Percentiles rank a stretch among this genome's conserved stretches.
phyloP scores from a whole-genome alignment of 805 yeast species.

The Candida germanica region DNA sequence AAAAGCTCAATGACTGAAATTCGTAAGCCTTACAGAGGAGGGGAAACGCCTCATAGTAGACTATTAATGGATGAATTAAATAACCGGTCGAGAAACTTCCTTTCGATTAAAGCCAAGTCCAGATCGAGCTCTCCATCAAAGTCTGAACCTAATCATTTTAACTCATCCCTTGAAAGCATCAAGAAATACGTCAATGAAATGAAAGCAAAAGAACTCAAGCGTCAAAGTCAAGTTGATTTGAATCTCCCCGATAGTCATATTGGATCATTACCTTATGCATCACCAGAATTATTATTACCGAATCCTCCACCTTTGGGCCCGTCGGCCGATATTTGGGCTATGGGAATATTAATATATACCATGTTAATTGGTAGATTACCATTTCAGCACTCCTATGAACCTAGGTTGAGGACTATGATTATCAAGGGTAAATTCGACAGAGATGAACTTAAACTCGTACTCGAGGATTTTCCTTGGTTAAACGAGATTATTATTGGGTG shows the following conservation, averaged over 20 bases:
- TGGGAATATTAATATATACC: conserved; percentile 75
- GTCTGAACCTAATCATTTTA: neutral
- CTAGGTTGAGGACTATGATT: conserved; percentile 71
- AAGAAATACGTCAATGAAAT: conserved; percentile 13
- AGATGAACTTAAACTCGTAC: conserved; percentile 28
- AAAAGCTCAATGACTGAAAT: conserved; percentile 21
- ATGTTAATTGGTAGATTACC: conserved; percentile 75
- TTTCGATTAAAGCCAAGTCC: conserved; percentile 12
- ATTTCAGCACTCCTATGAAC: conserved; percentile 80
- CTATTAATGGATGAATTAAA: conserved; percentile 10
- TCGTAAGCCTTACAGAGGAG: conserved; percentile 35
- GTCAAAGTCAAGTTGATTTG: conserved; percentile 27
- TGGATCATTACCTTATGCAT: conserved; percentile 90
- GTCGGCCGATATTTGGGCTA: conserved; percentile 85
- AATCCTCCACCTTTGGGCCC: conserved; percentile 62
- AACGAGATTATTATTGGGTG: conserved; percentile 49
- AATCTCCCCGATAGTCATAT: conserved; percentile 63
- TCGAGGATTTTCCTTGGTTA: conserved; percentile 24
- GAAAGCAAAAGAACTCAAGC: conserved; percentile 14
- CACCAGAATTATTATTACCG: conserved; percentile 76
- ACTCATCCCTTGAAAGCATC: conserved; percentile 12
- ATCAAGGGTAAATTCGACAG: conserved; percentile 59
- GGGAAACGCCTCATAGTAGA: conserved; percentile 20
- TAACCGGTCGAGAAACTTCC: conserved; percentile 7
- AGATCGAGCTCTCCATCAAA: conserved; percentile 13